Evolutionary conservation across 352 stramenopile species (phyloP), one percentile per base, ranked within the genome.

Genomic region (Phytophthora uliginosa): DNA sequence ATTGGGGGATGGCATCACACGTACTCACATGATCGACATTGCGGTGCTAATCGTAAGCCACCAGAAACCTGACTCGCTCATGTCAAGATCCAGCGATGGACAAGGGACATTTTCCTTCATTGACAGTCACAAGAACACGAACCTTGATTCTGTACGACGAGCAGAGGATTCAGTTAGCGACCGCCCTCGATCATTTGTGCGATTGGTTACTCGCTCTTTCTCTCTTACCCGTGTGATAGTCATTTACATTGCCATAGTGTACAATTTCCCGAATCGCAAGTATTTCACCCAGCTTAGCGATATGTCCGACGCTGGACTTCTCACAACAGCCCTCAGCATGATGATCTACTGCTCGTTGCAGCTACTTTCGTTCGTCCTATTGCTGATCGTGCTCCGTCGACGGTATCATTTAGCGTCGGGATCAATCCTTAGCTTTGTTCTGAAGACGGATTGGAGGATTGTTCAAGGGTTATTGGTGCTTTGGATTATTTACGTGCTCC

Each of bases 191-290:
- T 51, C 42, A 2, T 18, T 20, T 48, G 40, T 48, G 40, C 13
- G 13, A 48, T 42, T 15, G 17, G 15, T n/a, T 48, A 3, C 40
- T 48, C 40, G 2, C 22, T 48, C 13, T 7, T 51, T 20, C 18
- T 51, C 13, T 4, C 42, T 22, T 24, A 24, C 9, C 22, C n/a
- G 17, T 24, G 18, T 24, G 6, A 20, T 24, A 51, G 42, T 51
- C 13, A 51, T 51, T 12, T 51, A 51, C 42, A 51, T 51, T 51
- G 42, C 42, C 4, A 12, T 18, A 51, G 42, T 51, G 7, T 51
- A 51, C 42, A 18, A 51, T 51, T 51, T 51, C 18, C 42, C 42
- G 42, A 51, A 51, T 24, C 42, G 42, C 42, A 51, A 51, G n/a
- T 51, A 51, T 51, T 26, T 51, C 18, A 18, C 42, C 18, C 42